Evolutionary conservation across 179 eudicot species (phyloP).

Genomic region (Spinacia oleracea): DNA sequence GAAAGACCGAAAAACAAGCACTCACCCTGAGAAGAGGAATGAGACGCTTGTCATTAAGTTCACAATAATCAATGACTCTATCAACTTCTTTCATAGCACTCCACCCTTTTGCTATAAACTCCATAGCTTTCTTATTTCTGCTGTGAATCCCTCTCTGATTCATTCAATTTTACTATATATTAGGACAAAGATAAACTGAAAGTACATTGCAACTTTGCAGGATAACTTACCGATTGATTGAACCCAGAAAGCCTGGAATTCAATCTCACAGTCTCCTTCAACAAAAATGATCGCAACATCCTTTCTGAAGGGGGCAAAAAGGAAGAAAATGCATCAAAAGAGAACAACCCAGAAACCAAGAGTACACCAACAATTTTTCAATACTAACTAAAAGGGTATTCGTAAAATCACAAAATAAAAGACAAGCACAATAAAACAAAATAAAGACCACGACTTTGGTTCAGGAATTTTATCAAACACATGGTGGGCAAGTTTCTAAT

Average conservation of each 20-base stretch:
- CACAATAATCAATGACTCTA: constrained; percentile 84
- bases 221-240: constrained; percentile 38
- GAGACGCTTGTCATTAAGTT: constrained; percentile 73
- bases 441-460: constrained; percentile 18
- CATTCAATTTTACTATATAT: constrained; percentile 3
- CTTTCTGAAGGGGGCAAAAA: not conserved
- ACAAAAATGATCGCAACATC: constrained; percentile 43
- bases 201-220: not conserved
- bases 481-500: constrained; percentile 19
- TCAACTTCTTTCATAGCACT: constrained; percentile 94
- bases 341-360: constrained; percentile 4
- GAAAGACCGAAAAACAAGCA: not conserved
- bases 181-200: constrained; percentile 12
- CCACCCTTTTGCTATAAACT: constrained; percentile 92
- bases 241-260: constrained; percentile 24
- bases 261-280: constrained; percentile 30
- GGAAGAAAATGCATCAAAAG: not conserved
- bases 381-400: not conserved
- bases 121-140: constrained; percentile 88
- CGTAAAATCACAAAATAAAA: not conserved
- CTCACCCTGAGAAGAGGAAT: constrained; percentile 85
- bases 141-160: constrained; percentile 75
- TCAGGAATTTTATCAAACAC: constrained; percentile 30
- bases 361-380: not conserved
- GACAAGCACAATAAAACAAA: too few relatives aligned